Evolutionary conservation across 2,329 filamentous ascomycete genomes (phyloP).

Genomic region (Alternaria incomplexa): DNA sequence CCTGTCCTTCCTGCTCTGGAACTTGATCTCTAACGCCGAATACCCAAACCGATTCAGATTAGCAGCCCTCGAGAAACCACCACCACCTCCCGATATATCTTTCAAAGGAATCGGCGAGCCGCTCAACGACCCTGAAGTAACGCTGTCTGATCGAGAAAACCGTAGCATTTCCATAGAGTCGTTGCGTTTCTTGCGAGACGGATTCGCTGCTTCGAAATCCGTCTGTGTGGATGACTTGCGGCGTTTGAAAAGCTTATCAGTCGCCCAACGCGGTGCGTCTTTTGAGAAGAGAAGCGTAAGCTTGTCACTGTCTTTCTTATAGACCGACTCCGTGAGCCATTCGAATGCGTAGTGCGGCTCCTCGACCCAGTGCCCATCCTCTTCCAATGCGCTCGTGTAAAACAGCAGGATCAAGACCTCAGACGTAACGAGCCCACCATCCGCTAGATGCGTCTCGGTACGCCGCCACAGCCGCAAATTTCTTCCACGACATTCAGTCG

Average conservation of each 20-base stretch:
- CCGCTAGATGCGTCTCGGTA: constrained; percentile 24
- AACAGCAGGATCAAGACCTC: constrained; percentile 37
- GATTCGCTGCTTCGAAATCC: not conserved
- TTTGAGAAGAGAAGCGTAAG: constrained; percentile 37
- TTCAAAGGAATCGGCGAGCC: constrained; percentile 16
- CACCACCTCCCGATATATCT: constrained; percentile 12
- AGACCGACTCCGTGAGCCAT: constrained; percentile 32
- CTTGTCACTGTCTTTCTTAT: constrained; percentile 32
- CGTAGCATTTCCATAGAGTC: constrained; percentile 16
- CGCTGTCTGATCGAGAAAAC: constrained; percentile 15
- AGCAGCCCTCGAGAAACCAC: not conserved
- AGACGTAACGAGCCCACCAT: constrained; percentile 15
- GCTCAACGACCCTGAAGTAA: constrained; percentile 18
- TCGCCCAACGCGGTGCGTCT: constrained; percentile 32
- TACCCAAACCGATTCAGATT: constrained; percentile 39
- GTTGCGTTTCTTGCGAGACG: constrained; percentile 8
- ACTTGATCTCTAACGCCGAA: constrained; percentile 35
- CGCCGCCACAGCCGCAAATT: constrained; percentile 39
- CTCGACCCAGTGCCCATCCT: constrained; percentile 42
- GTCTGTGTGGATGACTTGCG: constrained; percentile 24
- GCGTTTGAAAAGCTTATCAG: constrained; percentile 33
- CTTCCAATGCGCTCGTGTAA: constrained; percentile 38
- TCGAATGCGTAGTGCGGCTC: constrained; percentile 43
- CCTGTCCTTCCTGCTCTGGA: constrained; percentile 33
- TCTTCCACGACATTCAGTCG: constrained; percentile 37